Evolutionary conservation across 768 basidiomycete genomes (phyloP).

Genomic region (Pisolithus albus): DNA sequence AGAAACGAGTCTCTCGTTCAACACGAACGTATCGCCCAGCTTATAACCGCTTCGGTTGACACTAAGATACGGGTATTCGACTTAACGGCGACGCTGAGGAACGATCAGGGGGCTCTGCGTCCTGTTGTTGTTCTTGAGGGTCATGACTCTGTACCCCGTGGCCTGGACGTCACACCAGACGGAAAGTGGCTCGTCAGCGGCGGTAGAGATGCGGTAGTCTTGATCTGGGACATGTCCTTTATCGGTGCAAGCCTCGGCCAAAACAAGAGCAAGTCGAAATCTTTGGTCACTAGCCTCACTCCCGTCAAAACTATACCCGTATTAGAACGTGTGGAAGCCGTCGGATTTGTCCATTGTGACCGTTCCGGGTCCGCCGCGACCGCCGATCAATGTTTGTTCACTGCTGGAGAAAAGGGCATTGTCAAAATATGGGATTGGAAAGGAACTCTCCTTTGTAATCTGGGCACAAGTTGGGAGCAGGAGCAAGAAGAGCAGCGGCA

Average conservation of each 20-base stretch:
- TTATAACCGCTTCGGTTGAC: conserved; percentile 90
- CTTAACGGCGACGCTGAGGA: conserved; percentile 57
- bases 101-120: conserved; percentile 49
- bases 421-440: conserved; percentile 81
- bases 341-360: conserved; percentile 60
- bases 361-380: conserved; percentile 34
- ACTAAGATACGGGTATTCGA: conserved; percentile 91
- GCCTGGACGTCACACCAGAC: conserved; percentile 76
- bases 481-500: conserved; percentile 77
- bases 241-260: conserved; percentile 17
- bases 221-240: conserved; percentile 77
- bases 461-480: conserved; percentile 42
- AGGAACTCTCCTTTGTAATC: conserved; percentile 54
- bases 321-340: conserved; percentile 81
- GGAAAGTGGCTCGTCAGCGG: conserved; percentile 89
- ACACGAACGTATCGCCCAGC: conserved; percentile 55
- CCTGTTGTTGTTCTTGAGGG: conserved; percentile 85
- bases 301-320: conserved; percentile 76
- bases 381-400: conserved; percentile 62
- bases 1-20: conserved; percentile 46
- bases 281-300: conserved; percentile 43
- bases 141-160: conserved; percentile 90
- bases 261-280: conserved; percentile 41
- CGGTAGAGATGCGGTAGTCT: conserved; percentile 86
- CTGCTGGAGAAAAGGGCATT: conserved; percentile 85